Conservation (phyloP, 495 filamentous ascomycete genomes). For the Chaetomium cochliodes region DNA sequence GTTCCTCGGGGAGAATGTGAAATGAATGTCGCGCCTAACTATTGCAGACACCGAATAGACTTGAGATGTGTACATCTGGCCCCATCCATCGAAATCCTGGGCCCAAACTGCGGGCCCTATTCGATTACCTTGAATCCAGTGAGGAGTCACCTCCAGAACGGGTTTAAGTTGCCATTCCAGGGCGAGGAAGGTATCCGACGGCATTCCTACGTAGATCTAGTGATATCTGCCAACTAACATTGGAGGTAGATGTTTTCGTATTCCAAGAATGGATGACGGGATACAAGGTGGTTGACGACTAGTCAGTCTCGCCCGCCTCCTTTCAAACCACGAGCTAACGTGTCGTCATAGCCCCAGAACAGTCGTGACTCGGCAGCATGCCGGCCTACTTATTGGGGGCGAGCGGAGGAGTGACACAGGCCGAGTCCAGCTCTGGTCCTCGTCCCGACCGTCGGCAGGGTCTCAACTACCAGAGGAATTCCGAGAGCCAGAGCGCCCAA, state of each 20-base stretch:
- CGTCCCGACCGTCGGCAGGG: not conserved
- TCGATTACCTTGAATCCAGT: not conserved
- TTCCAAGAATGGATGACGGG: constrained; percentile 27
- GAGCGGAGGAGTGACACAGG: not conserved
- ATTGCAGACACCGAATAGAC: constrained; percentile 11
- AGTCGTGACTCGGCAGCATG: constrained; percentile 2
- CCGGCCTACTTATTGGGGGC: not conserved
- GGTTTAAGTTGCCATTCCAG: constrained; percentile 14
- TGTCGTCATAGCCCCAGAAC: constrained; percentile 6
- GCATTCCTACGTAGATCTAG: not conserved
- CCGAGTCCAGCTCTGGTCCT: constrained; percentile 20
- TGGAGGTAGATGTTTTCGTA: constrained; percentile 15
- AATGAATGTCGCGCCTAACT: not conserved
- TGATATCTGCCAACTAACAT: not conserved
- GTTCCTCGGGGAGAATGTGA: not conserved
- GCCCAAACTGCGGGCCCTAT: not conserved
- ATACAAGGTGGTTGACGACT: constrained; percentile 27
- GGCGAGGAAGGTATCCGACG: constrained; percentile 3
- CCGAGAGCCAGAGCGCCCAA: not conserved
- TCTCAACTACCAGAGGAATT: constrained; percentile 12
- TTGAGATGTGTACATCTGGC: not conserved
- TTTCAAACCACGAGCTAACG: not conserved
- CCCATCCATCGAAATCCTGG: not conserved
- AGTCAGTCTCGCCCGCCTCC: constrained; percentile 12
- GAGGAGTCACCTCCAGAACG: not conserved